A percentile compares a stretch with the other conserved stretches of the same genome.
Conservation (phyloP, 1,139 yeast species). For the Hyphopichia burtonii region DNA sequence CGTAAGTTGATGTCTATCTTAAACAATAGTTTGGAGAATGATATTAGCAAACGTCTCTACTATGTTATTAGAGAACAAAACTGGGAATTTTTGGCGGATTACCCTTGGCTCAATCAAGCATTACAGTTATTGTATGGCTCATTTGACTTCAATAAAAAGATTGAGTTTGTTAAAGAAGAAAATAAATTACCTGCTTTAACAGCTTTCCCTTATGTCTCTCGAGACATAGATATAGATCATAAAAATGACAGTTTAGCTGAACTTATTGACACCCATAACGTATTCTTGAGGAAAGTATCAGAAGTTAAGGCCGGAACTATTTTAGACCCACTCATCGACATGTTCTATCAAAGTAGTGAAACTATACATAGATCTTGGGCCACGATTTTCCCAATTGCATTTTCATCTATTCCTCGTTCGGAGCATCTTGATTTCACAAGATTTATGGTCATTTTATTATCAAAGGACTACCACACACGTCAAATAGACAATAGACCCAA, state of each 20-base stretch:
- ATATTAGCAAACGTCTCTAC: conserved; percentile 74
- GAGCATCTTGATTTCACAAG: conserved; percentile 84
- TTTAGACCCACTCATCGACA: conserved; percentile 69
- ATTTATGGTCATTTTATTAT: conserved; percentile 70
- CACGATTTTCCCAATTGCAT: conserved; percentile 77
- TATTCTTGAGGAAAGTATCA: conserved; percentile 48
- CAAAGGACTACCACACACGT: conserved; percentile 88
- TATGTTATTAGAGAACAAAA: conserved; percentile 90
- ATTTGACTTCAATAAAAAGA: conserved; percentile 50
- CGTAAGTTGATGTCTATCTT: conserved; percentile 77
- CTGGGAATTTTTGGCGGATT: conserved; percentile 94
- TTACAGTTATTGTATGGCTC: conserved; percentile 82
- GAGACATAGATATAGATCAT: conserved; percentile 22
- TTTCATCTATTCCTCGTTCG: conserved; percentile 67
- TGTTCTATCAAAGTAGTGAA: conserved; percentile 80
- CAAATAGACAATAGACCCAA: conserved; percentile 88
- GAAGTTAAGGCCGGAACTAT: conserved; percentile 57
- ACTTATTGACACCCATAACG: conserved; percentile 50
- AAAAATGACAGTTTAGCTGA: conserved; percentile 19
- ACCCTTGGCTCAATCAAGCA: conserved; percentile 95
- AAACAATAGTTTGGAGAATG: conserved; percentile 76
- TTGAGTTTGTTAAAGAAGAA: conserved; percentile 48
- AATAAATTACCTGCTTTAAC: conserved; percentile 56
- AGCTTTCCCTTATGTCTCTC: conserved; percentile 37
- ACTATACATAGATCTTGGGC: conserved; percentile 87